Evolutionary conservation across 1,139 yeast genomes (phyloP), one percentile per base, ranked within the genome.

Genomic region (Citeromyces siamensis): DNA sequence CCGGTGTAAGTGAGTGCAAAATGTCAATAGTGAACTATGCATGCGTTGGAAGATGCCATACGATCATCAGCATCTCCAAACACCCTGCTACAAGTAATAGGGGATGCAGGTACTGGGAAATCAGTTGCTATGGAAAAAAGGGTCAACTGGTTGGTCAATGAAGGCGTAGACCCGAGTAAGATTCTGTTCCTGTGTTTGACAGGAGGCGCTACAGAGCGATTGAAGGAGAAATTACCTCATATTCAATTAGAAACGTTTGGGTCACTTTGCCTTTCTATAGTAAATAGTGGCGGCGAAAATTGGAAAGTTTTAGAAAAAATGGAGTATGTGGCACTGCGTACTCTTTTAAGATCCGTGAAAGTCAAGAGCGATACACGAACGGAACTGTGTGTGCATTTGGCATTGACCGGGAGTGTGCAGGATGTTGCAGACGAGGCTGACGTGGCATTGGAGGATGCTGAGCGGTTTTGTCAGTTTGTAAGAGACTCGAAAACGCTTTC

Each of bases 71-170:
- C 31, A 4, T 14, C 31, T 12, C 31, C 31, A 14, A 9, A 26
- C 17, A 26, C 31, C 3, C 31, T 26, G 3, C 51, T 78, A 8
- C 61, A 70, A 17, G 60, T 79, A 2, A 59, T 64, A 14, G 81
- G 86, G 0, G 86, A 88, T 0, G 86, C 88, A 1, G 88, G 88
- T 3, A 70, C 82, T 17, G 94, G 94, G 1, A 82, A 82, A 47
- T 80, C 93, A 0, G 59, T 61, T 32, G 76, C 86, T 0, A 46
- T 82, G 21, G 69, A 73, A 2, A 58, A 65, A 32, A 61, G 84
- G 41, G 62, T 79, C 0, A 70, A 69, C 2, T 58, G 66, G 42
- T 46, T 77, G 42, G 50, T 80, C 1, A 44, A 51, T 4, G 42
- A 56, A 5, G 57, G 59, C 3, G 56, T 71, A 0, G 42, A 50